Evolutionary conservation across 352 stramenopile genomes (phyloP).

Genomic region (Globisporangium canariense): DNA sequence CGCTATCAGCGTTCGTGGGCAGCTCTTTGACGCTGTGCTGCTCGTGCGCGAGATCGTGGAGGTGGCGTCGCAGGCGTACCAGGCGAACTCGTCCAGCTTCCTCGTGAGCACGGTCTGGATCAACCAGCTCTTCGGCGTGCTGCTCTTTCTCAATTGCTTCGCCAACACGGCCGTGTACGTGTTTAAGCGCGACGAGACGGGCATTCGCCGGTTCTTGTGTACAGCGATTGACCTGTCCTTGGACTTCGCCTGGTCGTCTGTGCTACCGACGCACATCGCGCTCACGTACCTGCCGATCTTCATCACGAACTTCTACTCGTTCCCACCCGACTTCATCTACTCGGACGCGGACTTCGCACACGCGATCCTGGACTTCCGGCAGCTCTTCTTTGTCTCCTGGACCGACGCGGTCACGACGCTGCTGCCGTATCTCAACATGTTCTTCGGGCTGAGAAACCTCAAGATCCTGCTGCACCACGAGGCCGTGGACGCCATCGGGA

Average conservation of each 20-base stretch:
- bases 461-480: constrained; percentile 25
- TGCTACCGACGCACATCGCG: constrained; percentile 29
- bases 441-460: constrained; percentile 22
- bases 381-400: constrained; percentile 30
- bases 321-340: constrained; percentile 14
- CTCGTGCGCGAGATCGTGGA: constrained; percentile 25
- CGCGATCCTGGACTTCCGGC: constrained; percentile 22
- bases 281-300: constrained; percentile 23
- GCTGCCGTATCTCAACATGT: constrained; percentile 32
- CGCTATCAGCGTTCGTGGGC: constrained; percentile 21
- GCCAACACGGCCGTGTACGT: constrained; percentile 23
- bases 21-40: constrained; percentile 23
- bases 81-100: constrained; percentile 23
- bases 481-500: not conserved
- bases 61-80: constrained; percentile 26
- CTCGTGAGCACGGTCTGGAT: constrained; percentile 30
- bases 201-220: constrained; percentile 23
- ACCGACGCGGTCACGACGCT: constrained; percentile 21
- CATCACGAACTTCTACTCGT: constrained; percentile 17
- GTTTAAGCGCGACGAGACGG: constrained; percentile 20
- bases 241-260: constrained; percentile 28
- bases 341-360: constrained; percentile 22
- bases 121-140: constrained; percentile 26
- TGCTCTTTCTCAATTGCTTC: constrained; percentile 27
- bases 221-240: constrained; percentile 23